A percentile compares a stretch with the other conserved stretches of the same genome.
Conservation (phyloP, 257 asterid species). For the Cinchona pubescens region DNA sequence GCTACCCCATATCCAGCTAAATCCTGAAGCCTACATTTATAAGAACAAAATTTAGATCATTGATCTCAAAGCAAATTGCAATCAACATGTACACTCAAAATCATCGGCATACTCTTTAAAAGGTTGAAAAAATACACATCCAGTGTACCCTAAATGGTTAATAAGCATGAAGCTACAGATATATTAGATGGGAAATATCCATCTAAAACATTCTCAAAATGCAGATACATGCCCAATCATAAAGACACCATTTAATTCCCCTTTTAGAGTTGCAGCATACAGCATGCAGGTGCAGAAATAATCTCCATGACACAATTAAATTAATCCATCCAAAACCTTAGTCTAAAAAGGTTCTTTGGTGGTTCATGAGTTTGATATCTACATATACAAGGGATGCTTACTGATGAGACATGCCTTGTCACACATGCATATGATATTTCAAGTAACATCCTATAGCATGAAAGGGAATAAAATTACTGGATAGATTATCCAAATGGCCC, state of each 20-base stretch:
- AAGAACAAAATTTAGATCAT: slow-evolving; percentile 2
- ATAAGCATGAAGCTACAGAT: background rate
- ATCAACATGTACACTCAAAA: background rate
- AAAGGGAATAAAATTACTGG: slow-evolving; percentile 66
- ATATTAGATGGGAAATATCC: background rate
- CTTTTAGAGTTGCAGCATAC: background rate
- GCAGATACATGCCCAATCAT: background rate
- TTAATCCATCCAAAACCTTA: background rate
- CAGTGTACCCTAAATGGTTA: background rate
- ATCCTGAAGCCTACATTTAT: slow-evolving; percentile 78
- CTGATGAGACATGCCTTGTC: background rate
- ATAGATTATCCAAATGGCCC: too few species aligned
- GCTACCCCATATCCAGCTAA: slow-evolving; percentile 92
- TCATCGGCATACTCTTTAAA: background rate
- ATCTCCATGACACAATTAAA: background rate
- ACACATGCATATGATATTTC: background rate
- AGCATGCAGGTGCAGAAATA: background rate
- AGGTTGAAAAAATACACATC: background rate
- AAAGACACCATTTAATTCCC: background rate
- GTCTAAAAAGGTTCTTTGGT: background rate
- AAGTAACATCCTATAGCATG: background rate
- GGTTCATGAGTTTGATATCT: background rate
- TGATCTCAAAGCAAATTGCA: background rate
- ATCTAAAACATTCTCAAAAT: background rate
- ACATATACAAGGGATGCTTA: background rate